phyloP scores from a whole-genome alignment of 352 stramenopile genomes.

The Phytophthora sp. region DNA sequence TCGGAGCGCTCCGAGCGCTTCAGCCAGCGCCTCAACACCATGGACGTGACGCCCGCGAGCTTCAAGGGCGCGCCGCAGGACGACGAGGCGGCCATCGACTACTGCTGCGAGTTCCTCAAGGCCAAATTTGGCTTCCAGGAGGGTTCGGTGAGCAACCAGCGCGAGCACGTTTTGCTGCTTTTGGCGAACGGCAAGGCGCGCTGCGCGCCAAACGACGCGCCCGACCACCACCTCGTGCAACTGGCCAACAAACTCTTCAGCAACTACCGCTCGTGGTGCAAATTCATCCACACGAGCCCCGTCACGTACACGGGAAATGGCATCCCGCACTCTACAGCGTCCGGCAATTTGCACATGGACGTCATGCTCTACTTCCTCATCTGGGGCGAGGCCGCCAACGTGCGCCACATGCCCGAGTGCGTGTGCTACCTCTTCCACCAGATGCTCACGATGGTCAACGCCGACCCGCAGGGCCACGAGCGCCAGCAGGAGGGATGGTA shows the following conservation, averaged over 20 bases:
- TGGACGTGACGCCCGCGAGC: slow-evolving; percentile 50
- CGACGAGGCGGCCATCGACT: slow-evolving; percentile 85
- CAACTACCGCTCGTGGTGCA: slow-evolving; percentile 83
- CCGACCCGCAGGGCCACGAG: slow-evolving; percentile 48
- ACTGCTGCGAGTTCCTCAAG: slow-evolving; percentile 80
- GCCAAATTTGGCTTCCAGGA: slow-evolving; percentile 87
- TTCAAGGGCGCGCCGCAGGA: slow-evolving; percentile 66
- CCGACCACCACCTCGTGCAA: slow-evolving; percentile 64
- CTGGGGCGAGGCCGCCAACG: slow-evolving; percentile 97
- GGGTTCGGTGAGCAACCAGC: slow-evolving; percentile 83
- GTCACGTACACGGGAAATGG: slow-evolving; percentile 64
- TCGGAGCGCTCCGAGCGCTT: slow-evolving; percentile 73
- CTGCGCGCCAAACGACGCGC: slow-evolving; percentile 47
- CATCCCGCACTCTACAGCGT: slow-evolving; percentile 23
- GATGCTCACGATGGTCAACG: slow-evolving; percentile 60
- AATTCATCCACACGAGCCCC: slow-evolving; percentile 69
- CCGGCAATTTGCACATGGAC: slow-evolving; percentile 80
- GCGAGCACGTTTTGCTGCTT: slow-evolving; percentile 82
- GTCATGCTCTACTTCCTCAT: slow-evolving; percentile 97
- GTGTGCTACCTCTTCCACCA: slow-evolving; percentile 98
- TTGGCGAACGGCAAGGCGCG: slow-evolving; percentile 80
- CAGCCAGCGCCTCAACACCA: slow-evolving; percentile 54
- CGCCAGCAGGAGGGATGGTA: slow-evolving; percentile 63
- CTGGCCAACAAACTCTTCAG: slow-evolving; percentile 72
- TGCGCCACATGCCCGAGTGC: slow-evolving; percentile 97